Conservation (phyloP, 108 stramenopile genomes). For the Conticribra weissflogii region DNA sequence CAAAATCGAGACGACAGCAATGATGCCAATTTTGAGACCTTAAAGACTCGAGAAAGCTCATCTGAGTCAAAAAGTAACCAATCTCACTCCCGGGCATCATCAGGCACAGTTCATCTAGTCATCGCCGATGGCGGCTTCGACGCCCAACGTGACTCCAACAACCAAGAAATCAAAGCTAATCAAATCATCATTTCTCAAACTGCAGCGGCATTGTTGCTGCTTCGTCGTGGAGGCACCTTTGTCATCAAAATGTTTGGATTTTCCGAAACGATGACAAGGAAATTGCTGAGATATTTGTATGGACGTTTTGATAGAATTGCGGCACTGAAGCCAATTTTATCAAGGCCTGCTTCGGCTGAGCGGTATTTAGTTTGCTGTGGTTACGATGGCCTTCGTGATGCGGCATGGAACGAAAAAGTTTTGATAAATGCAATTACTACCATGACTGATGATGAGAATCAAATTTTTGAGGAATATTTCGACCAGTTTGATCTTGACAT, state of each 20-base stretch:
- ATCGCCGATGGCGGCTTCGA: constrained; percentile 92
- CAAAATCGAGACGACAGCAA: not conserved
- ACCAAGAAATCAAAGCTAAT: constrained; percentile 77
- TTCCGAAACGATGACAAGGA: constrained; percentile 53
- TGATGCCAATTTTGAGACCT: too few relatives aligned
- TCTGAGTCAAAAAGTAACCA: not conserved
- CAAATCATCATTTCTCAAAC: constrained; percentile 78
- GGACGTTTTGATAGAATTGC: constrained; percentile 53
- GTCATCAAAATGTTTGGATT: constrained; percentile 85
- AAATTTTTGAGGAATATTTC: constrained; percentile 1
- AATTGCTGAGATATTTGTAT: constrained; percentile 33
- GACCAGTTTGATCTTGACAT: constrained; percentile 12
- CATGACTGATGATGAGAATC: not conserved
- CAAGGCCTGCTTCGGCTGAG: constrained; percentile 87
- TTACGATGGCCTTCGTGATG: constrained; percentile 46
- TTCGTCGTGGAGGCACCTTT: constrained; percentile 63
- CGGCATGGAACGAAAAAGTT: constrained; percentile 60
- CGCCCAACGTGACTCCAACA: constrained; percentile 80
- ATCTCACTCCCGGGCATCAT: too few relatives aligned
- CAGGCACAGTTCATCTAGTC: constrained; percentile 61
- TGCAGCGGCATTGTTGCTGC: constrained; percentile 68
- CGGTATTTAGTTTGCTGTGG: constrained; percentile 75
- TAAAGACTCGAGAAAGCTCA: constrained; percentile 6
- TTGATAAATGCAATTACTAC: constrained; percentile 5
- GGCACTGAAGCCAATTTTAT: constrained; percentile 78